Evolutionary conservation across 1,284 basidiomycete species (phyloP).

Genomic region (Puccinia coronata): DNA sequence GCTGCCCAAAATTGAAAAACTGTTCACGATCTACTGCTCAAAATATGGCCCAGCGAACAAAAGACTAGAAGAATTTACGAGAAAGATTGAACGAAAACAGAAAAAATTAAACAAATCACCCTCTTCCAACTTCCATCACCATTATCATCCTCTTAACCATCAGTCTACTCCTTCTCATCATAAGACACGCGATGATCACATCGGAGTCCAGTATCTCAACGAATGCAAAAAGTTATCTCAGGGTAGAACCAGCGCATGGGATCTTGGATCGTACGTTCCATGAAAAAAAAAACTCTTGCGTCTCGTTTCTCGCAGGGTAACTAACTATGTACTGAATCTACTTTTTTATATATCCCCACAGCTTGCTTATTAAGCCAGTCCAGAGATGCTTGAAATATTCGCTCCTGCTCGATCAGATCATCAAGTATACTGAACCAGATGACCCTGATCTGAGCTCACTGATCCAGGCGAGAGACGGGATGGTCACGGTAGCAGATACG

Average conservation of each 20-base stretch:
- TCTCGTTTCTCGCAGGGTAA: no score
- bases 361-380: constrained; percentile 43
- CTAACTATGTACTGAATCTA: no score
- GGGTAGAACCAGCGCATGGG: constrained; percentile 37
- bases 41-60: constrained; percentile 29
- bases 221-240: constrained; percentile 23
- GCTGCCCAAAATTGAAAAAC: constrained; percentile 21
- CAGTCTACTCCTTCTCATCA: background rate
- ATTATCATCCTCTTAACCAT: no score
- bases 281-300: background rate
- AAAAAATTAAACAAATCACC: constrained; percentile 20
- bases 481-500: background rate
- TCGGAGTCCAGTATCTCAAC: constrained; percentile 4
- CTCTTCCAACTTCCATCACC: no score
- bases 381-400: constrained; percentile 46
- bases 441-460: constrained; percentile 20
- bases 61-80: constrained; percentile 9
- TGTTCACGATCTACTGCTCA: constrained; percentile 36
- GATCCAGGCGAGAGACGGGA: constrained; percentile 14
- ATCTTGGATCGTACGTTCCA: constrained; percentile 31
- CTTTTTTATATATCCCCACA: background rate
- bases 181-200: background rate
- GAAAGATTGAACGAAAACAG: constrained; percentile 6
- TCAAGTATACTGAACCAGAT: constrained; percentile 20
- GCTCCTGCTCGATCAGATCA: constrained; percentile 37